Conservation (phyloP, 495 filamentous ascomycete genomes). For the Patellaria atrata region DNA sequence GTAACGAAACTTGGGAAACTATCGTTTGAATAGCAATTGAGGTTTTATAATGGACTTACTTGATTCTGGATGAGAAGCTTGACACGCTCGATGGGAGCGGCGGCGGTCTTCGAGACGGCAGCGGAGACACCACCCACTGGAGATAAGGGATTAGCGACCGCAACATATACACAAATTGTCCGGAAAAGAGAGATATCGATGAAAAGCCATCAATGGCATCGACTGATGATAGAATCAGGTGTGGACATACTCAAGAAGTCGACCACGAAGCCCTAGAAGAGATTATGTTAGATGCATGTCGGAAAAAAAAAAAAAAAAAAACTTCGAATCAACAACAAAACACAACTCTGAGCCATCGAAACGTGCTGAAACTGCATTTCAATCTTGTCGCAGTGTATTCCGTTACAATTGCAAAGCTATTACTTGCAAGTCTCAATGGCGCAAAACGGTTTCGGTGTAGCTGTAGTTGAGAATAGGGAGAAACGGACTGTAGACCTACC, state of each 20-base stretch:
- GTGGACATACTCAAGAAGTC: slow-evolving; percentile 91
- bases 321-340: too few species aligned
- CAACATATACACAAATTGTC: slow-evolving; percentile 15
- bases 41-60: slow-evolving; percentile 41
- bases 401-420: too few species aligned
- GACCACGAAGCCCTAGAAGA: slow-evolving; percentile 50
- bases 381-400: too few species aligned
- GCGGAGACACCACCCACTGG: slow-evolving; percentile 99
- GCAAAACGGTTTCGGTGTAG: slow-evolving; percentile 1
- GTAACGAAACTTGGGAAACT: slow-evolving; percentile 2
- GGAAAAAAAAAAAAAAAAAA: too few species aligned
- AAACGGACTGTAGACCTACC: too few species aligned
- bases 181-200: slow-evolving; percentile 5
- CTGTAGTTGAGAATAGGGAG: slow-evolving; percentile 2
- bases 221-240: slow-evolving; percentile 2
- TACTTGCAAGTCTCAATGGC: too few species aligned
- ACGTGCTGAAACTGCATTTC: too few species aligned
- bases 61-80: slow-evolving; percentile 99
- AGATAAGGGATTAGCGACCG: slow-evolving; percentile 27
- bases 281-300: slow-evolving; percentile 12
- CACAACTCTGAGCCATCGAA: too few species aligned
- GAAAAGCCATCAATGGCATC: slow-evolving; percentile 11
- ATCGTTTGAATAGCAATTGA: slow-evolving; percentile 4
- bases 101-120: slow-evolving; percentile 99
- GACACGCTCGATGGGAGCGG: slow-evolving; percentile 99